Evolutionary conservation across 768 basidiomycete genomes (phyloP), one percentile per base, ranked within the genome.

Genomic region (Tephrocybe sp.): DNA sequence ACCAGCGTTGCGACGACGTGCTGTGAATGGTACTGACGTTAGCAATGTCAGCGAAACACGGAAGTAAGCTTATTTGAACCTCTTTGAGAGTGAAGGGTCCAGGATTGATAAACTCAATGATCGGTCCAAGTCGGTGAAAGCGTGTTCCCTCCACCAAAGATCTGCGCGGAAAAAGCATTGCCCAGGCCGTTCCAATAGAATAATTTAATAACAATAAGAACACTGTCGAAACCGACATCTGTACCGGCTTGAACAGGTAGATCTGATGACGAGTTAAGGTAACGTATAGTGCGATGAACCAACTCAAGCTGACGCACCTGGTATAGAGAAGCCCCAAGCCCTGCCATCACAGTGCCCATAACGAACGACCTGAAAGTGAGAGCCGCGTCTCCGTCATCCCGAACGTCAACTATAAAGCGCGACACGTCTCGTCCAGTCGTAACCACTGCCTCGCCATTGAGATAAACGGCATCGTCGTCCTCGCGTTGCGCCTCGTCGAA

Each of bases 71-170:
- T 1, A 9, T 35, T n/a, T 70, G 13, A 8, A 80, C 82, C 73
- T 85, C 82, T 56, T 85, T 84, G 48, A 85, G 56, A 5, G 62
- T 61, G 57, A 83, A 84, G n/a, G 70, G 65, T 0, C 79, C 79
- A 11, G 82, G 83, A 52, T 84, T 84, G 57, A 84, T 64, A 51
- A 81, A 73, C 31, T 70, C 66, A 10, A 81, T 48, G 16, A 73
- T 33, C 13, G 70, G 69, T 1, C 62, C 76, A 1, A 82, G 60
- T 31, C 65, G 61, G 16, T 70, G 64, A 34, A 76, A 67, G 16
- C 72, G 68, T 2, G 77, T 78, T 2, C 76, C 77, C 44, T 69
- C 65, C 8, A 79, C 75, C 63, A 58, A 70, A n/a, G 66, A 59
- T 2, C 66, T 60, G 3, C 65, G 67, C 1, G 79, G 79, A 6